phyloP scores from a whole-genome alignment of 2,329 filamentous ascomycete species.

The Incumbomyces delicatus region DNA sequence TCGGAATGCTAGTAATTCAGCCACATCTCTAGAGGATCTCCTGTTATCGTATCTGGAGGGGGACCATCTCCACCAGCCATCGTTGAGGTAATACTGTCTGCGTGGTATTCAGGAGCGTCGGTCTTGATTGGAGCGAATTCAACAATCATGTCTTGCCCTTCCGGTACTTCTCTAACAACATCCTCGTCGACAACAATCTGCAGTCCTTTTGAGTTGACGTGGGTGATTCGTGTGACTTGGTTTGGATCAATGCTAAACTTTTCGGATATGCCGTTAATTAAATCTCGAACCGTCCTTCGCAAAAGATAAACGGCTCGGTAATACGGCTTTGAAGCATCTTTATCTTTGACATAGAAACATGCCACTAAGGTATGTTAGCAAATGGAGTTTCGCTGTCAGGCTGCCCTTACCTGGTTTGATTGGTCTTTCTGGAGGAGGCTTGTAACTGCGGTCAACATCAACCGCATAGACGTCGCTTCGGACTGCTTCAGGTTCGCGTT shows the following conservation, averaged over 20 bases:
- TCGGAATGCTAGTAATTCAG: conserved; percentile 17
- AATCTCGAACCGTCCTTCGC: conserved; percentile 63
- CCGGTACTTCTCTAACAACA: conserved; percentile 68
- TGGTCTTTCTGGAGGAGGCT: conserved; percentile 57
- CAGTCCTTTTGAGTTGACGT: conserved; percentile 62
- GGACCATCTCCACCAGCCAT: conserved; percentile 17
- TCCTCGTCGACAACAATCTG: conserved; percentile 87
- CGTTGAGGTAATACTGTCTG: conserved; percentile 7
- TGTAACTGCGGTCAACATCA: conserved; percentile 78
- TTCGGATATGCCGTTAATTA: conserved; percentile 60
- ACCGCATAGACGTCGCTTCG: conserved; percentile 31
- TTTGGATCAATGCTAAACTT: conserved; percentile 74
- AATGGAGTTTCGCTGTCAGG: conserved; percentile 4
- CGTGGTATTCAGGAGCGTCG: conserved; percentile 23
- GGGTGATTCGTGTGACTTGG: conserved; percentile 61
- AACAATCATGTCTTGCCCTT: conserved; percentile 80
- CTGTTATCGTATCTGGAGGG: conserved; percentile 11
- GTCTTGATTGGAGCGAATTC: conserved; percentile 56
- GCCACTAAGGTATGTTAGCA: conserved; percentile 51
- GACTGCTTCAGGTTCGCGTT: conserved; percentile 10
- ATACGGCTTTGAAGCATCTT: conserved; percentile 47
- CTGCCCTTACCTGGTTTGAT: conserved; percentile 52
- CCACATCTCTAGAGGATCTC: conserved; percentile 22
- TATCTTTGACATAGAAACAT: conserved; percentile 69
- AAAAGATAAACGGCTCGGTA: conserved; percentile 80